Evolutionary conservation across 495 filamentous ascomycete genomes (phyloP).

Genomic region (Terfezia boudieri): DNA sequence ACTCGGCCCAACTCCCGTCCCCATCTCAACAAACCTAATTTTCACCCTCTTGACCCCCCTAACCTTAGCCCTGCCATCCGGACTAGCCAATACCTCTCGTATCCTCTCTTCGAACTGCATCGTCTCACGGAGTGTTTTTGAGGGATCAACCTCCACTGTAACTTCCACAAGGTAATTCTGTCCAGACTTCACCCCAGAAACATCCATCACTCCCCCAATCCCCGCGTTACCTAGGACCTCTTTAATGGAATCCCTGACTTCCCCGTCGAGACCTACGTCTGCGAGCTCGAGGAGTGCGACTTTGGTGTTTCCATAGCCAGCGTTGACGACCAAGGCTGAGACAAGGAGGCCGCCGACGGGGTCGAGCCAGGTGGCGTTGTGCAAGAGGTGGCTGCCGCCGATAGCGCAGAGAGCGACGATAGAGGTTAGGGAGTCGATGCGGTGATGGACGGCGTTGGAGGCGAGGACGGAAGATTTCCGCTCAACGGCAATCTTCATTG

Average conservation of each 20-base stretch:
- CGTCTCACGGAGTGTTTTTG: conserved; percentile 47
- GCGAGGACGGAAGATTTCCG: conserved; percentile 91
- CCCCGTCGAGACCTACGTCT: conserved; percentile 67
- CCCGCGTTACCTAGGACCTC: conserved; percentile 39
- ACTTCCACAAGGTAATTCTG: conserved; percentile 87
- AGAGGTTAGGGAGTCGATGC: conserved; percentile 81
- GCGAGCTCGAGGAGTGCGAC: conserved; percentile 67
- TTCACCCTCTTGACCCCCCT: conserved; percentile 60
- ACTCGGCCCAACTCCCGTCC: conserved; percentile 1
- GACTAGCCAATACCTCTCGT: conserved; percentile 37
- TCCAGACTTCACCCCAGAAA: conserved; percentile 77
- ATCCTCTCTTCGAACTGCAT: conserved; percentile 47
- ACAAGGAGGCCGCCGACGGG: conserved; percentile 85
- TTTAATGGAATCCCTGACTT: conserved; percentile 45
- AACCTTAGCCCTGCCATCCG: conserved; percentile 29
- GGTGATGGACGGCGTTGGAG: conserved; percentile 89
- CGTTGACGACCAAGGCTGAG: conserved; percentile 75
- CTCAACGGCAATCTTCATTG: conserved; percentile 89
- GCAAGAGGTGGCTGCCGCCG: conserved; percentile 64
- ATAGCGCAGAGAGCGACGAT: conserved; percentile 80
- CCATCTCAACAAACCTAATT: conserved; percentile 57
- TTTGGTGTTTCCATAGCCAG: conserved; percentile 67
- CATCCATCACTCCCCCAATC: conserved; percentile 30
- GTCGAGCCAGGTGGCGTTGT: conserved; percentile 73
- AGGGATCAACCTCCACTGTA: conserved; percentile 51